These are phyloP conservation scores for Saccharomycopsis sp. DNA, from an alignment of 805 yeast species.

Conservation along the genomic window DNA sequence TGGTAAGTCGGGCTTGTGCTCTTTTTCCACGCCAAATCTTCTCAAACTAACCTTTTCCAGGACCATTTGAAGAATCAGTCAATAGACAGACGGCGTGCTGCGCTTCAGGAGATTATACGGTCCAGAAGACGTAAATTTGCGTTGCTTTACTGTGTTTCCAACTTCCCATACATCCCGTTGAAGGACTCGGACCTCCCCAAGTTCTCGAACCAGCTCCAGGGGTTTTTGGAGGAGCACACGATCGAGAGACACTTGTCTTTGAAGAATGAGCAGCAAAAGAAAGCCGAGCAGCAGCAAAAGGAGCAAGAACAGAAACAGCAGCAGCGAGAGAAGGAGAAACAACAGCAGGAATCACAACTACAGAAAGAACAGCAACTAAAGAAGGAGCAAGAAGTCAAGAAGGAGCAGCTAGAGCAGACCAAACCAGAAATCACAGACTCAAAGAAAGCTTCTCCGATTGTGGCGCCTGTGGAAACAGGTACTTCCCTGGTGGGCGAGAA, in stretches of 20 bases:
- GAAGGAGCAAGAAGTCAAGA: not conserved
- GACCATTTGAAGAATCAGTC: constrained; percentile 18
- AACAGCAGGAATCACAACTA: not conserved
- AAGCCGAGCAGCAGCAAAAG: constrained; percentile 11
- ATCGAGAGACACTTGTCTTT: constrained; percentile 38
- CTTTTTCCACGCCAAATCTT: too few relatives aligned
- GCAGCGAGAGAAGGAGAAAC: not conserved
- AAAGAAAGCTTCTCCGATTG: not conserved
- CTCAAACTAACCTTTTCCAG: too few relatives aligned
- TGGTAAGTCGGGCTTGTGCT: too few relatives aligned
- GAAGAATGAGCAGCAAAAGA: constrained; percentile 21
- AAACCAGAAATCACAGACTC: not conserved
- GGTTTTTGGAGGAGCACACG: constrained; percentile 46
- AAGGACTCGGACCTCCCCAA: constrained; percentile 31
- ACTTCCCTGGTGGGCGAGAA: too few relatives aligned
- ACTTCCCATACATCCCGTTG: constrained; percentile 38
- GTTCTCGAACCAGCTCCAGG: constrained; percentile 32
- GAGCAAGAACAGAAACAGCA: not conserved
- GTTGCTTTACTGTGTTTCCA: constrained; percentile 51
- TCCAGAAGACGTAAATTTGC: constrained; percentile 49
- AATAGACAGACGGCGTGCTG: constrained; percentile 15
- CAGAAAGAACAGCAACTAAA: constrained; percentile 1
- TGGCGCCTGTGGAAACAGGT: too few relatives aligned
- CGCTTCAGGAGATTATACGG: constrained; percentile 32
- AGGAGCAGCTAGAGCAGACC: not conserved